Evolutionary conservation across 169 alveolate species (phyloP).

Genomic region (Cryptosporidium meleagridis): DNA sequence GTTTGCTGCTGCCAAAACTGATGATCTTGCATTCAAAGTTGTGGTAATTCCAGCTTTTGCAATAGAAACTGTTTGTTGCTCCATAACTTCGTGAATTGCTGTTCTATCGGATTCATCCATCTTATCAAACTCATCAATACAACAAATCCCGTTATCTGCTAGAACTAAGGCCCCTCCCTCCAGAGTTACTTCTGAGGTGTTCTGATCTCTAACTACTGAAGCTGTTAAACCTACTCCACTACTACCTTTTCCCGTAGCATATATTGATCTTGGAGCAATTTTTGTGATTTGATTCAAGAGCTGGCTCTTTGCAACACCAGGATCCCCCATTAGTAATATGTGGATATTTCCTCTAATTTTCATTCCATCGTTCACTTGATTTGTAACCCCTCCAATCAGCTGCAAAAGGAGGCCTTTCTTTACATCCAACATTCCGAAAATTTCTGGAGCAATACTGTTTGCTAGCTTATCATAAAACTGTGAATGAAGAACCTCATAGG

Average conservation of each 20-base stretch:
- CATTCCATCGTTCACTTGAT: conserved; percentile 93
- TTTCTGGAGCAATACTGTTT: conserved; percentile 96
- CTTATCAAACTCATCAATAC: conserved; percentile 98
- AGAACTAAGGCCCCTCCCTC: conserved; percentile 99
- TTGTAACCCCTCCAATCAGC: conserved; percentile 94
- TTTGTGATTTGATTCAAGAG: conserved; percentile 90
- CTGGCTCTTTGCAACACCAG: conserved; percentile 99
- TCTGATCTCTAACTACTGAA: conserved; percentile 95
- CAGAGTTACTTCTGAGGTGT: conserved; percentile 87
- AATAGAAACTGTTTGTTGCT: conserved; percentile 96
- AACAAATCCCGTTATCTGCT: conserved; percentile 97
- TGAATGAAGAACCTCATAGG: conserved; percentile 62
- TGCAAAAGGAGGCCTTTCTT: conserved; percentile 94
- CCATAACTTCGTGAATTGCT: conserved; percentile 98
- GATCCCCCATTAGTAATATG: conserved; percentile 97
- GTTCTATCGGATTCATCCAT: conserved; percentile 97
- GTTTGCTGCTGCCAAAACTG: conserved; percentile 98
- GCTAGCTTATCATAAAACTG: conserved; percentile 92
- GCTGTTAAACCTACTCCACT: conserved; percentile 99
- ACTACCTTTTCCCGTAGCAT: conserved; percentile 96
- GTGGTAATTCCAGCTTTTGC: conserved; percentile 98
- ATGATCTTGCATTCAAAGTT: conserved; percentile 89
- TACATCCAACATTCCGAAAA: conserved; percentile 96
- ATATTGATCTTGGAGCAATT: conserved; percentile 92
- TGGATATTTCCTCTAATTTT: conserved; percentile 98